phyloP scores from a whole-genome alignment of 164 flowering plant genomes.

The Vitis riparia region DNA sequence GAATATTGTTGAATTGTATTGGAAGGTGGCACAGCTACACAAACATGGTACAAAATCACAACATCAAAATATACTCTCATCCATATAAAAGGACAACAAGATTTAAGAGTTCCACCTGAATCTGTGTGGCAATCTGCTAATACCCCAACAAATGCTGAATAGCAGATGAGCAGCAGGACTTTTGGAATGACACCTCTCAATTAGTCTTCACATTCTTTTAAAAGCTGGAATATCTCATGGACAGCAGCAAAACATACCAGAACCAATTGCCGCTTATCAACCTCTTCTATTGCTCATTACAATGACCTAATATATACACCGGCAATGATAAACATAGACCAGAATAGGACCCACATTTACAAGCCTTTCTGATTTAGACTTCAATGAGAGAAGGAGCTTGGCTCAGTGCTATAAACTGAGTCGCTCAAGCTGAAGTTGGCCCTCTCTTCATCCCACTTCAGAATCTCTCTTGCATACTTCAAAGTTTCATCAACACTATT shows the following conservation, averaged over 20 bases:
- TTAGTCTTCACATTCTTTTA: no score
- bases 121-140: neutral
- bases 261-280: neutral
- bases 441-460: conserved; percentile 92
- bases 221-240: neutral
- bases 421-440: conserved; percentile 54
- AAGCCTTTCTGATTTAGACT: conserved; percentile 1
- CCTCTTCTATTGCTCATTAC: conserved; percentile 10
- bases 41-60: conserved; percentile 4
- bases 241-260: neutral
- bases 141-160: neutral
- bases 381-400: conserved; percentile 61
- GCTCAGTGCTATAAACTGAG: conserved; percentile 73
- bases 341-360: conserved; percentile 1
- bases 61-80: neutral
- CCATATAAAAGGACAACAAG: no score
- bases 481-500: conserved; percentile 69
- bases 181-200: no score
- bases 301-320: conserved; percentile 23
- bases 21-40: neutral
- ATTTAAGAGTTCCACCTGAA: no score
- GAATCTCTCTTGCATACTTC: conserved; percentile 75
- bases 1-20: neutral
- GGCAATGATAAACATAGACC: neutral
- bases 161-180: no score